phyloP scores from a whole-genome alignment of 257 asterid species.

The Jacaranda mimosifolia region DNA sequence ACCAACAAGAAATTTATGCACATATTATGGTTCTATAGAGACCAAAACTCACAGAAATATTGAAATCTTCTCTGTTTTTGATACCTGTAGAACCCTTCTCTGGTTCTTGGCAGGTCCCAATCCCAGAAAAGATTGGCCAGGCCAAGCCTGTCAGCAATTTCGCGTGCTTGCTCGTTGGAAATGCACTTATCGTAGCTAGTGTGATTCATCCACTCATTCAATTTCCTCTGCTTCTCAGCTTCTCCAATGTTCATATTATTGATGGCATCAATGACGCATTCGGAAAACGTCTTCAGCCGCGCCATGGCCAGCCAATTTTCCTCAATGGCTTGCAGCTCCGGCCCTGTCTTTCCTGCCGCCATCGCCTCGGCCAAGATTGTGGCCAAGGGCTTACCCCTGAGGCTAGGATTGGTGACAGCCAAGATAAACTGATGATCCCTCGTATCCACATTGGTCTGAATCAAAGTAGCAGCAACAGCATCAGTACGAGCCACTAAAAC shows the following conservation, averaged over 20 bases:
- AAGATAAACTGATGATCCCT: conserved; percentile 92
- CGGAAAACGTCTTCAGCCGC: conserved; percentile 75
- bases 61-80: no score
- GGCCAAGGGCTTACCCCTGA: conserved; percentile 76
- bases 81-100: conserved; percentile 90
- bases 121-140: conserved; percentile 76
- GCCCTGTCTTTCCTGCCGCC: conserved; percentile 85
- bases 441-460: conserved; percentile 86
- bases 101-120: conserved; percentile 93
- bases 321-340: conserved; percentile 83
- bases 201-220: conserved; percentile 78
- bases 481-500: conserved; percentile 91
- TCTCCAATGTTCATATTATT: conserved; percentile 58
- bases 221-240: conserved; percentile 71
- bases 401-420: conserved; percentile 76
- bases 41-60: no score
- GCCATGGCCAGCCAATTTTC: conserved; percentile 87
- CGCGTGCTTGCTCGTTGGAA: conserved; percentile 76
- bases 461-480: conserved; percentile 88
- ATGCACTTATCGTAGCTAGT: conserved; percentile 75
- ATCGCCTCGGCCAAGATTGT: conserved; percentile 70
- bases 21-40: not conserved
- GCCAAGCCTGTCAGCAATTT: conserved; percentile 71
- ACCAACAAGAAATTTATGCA: not conserved
- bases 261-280: conserved; percentile 77